Evolutionary conservation across 768 basidiomycete genomes (phyloP).

Genomic region (Rubroboletus pulcherrimus): DNA sequence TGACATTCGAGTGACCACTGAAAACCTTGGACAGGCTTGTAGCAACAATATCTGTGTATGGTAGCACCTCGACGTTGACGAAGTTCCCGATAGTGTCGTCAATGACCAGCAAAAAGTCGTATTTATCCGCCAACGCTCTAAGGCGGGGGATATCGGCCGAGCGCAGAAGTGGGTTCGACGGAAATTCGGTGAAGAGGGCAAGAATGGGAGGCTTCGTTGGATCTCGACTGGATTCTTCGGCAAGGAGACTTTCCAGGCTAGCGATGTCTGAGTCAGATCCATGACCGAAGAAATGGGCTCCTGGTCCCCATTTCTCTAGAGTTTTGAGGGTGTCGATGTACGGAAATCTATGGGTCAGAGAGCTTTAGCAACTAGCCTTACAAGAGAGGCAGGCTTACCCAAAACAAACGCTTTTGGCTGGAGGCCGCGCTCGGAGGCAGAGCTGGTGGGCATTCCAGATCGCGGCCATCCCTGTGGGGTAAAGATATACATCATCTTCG

Average conservation of each 20-base stretch:
- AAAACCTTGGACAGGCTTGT: slow-evolving; percentile 94
- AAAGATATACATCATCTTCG: slow-evolving; percentile 88
- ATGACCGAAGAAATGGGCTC: slow-evolving; percentile 82
- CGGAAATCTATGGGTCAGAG: slow-evolving; percentile 60
- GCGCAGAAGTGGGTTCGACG: slow-evolving; percentile 92
- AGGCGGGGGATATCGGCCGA: slow-evolving; percentile 74
- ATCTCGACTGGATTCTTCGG: slow-evolving; percentile 37
- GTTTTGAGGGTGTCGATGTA: slow-evolving; percentile 95
- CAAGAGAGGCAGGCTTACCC: slow-evolving; percentile 53
- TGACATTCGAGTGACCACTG: slow-evolving; percentile 91
- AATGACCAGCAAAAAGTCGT: slow-evolving; percentile 82
- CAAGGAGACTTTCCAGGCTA: slow-evolving; percentile 61
- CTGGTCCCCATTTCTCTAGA: slow-evolving; percentile 94
- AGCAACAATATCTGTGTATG: slow-evolving; percentile 83
- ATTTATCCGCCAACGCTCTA: slow-evolving; percentile 77
- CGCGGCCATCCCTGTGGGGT: slow-evolving; percentile 86
- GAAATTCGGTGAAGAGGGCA: slow-evolving; percentile 89
- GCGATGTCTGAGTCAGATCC: slow-evolving; percentile 77
- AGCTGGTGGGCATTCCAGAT: slow-evolving; percentile 90
- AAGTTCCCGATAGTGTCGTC: slow-evolving; percentile 97
- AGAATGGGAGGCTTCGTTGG: slow-evolving; percentile 56
- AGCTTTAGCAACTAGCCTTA: not conserved
- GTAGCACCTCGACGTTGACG: slow-evolving; percentile 86
- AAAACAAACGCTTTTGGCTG: slow-evolving; percentile 87
- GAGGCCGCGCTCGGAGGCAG: slow-evolving; percentile 44